These are phyloP conservation scores for Boletus tomentosulus DNA, from an alignment of 768 basidiomycete genomes.

Conservation along the genomic window DNA sequence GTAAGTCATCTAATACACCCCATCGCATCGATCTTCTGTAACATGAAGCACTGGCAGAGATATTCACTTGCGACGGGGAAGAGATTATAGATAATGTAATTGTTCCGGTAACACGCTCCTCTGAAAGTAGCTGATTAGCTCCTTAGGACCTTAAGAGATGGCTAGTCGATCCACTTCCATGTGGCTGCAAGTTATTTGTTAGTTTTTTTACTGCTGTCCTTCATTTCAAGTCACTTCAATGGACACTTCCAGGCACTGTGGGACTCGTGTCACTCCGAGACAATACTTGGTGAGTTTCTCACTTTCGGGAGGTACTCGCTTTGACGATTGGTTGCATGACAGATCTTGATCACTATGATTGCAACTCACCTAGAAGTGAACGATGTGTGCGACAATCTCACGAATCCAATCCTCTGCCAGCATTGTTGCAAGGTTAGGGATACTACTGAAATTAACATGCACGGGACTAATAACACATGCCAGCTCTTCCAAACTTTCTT, in stretches of 20 bases:
- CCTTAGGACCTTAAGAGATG: conserved; percentile 20
- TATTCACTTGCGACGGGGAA: conserved; percentile 8
- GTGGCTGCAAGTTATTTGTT: conserved; percentile 26
- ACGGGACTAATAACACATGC: not conserved
- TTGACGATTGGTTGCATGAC: not conserved
- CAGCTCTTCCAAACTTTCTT: conserved; percentile 7
- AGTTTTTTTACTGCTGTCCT: conserved; percentile 3
- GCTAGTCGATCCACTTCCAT: conserved; percentile 25
- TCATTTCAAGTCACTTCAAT: not conserved
- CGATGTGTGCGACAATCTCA: not conserved
- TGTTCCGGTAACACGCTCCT: conserved; percentile 21
- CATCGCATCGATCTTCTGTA: not conserved
- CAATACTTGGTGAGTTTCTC: conserved; percentile 21
- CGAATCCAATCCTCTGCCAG: not conserved
- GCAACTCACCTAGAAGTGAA: conserved; percentile 18
- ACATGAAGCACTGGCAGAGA: conserved; percentile 4
- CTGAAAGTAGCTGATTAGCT: conserved; percentile 21
- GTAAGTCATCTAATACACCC: conserved; percentile 22
- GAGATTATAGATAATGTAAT: conserved; percentile 24
- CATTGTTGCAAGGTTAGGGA: conserved; percentile 12
- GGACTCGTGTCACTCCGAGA: conserved; percentile 29
- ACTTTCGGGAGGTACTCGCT: not conserved
- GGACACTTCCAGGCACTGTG: conserved; percentile 19
- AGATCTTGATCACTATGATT: conserved; percentile 27
- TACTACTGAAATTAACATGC: no score